Conservation (phyloP, 2,329 filamentous ascomycete species). For the Chrysoporthe austroafricana region DNA sequence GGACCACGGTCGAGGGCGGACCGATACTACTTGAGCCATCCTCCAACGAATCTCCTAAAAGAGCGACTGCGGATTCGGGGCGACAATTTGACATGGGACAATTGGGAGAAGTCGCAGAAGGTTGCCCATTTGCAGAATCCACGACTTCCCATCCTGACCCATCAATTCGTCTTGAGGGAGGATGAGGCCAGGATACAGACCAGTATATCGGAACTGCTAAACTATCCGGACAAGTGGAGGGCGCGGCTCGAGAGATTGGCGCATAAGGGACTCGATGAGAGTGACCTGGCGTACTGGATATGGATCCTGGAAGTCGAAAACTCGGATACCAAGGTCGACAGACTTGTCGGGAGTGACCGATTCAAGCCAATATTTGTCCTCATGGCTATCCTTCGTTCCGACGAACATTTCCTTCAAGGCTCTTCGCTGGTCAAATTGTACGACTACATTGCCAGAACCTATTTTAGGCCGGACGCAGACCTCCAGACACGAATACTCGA, state of each 20-base stretch:
- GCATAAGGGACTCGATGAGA: constrained; percentile 39
- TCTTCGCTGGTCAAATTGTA: constrained; percentile 40
- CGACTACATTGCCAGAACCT: constrained; percentile 38
- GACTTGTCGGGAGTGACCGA: constrained; percentile 40
- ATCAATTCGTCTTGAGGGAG: constrained; percentile 33
- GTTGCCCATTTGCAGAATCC: constrained; percentile 32
- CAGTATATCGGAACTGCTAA: constrained; percentile 31
- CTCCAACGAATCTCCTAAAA: constrained; percentile 22
- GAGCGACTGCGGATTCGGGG: constrained; percentile 7
- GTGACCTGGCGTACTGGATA: constrained; percentile 45
- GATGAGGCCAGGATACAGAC: constrained; percentile 31
- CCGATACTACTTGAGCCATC: background rate
- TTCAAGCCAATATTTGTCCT: constrained; percentile 47
- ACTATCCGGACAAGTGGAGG: constrained; percentile 37
- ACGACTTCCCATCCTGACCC: constrained; percentile 34
- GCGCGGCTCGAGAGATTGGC: constrained; percentile 37
- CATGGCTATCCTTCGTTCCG: constrained; percentile 40
- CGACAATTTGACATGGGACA: constrained; percentile 12
- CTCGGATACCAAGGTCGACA: constrained; percentile 41
- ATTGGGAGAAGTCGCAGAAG: constrained; percentile 15
- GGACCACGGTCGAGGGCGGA: background rate
- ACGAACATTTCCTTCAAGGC: constrained; percentile 39
- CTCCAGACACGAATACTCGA: constrained; percentile 24
- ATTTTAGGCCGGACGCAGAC: constrained; percentile 26
- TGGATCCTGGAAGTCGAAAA: constrained; percentile 44